Evolutionary conservation across 2,329 filamentous ascomycete genomes (phyloP), one percentile per base, ranked within the genome.

Genomic region (Thelonectria olida): DNA sequence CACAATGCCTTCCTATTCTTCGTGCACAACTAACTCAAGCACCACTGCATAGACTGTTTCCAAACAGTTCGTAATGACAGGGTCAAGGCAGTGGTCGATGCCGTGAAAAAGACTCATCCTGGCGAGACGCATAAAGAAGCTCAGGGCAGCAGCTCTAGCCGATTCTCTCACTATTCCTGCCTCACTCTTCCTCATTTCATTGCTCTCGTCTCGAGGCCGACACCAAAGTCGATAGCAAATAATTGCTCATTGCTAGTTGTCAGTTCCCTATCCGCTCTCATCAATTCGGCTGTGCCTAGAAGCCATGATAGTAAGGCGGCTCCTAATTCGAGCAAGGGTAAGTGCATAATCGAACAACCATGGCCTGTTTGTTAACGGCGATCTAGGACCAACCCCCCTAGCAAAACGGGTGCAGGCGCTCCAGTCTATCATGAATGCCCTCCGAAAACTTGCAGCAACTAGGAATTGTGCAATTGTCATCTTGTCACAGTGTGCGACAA

Each of bases 401-500:
- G 72, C 77, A 9, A 82, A 81, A 66, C 78, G 84, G 36, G 73
- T 83, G 12, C 85, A 84, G 71, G 82, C 81, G 54, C 77, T 90
- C 7, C 85, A 89, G 68, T 82, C 81, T 58, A 83, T 97, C 25
- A 87, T 92, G 61, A 88, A 86, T 58, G 86, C 90, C 4, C 78
- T 97, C 10, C 86, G 90, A 62, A 94, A 90, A 70, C 83, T 97
- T 10, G 92, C 94, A 5, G 88, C 90, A 10, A 85, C 90, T 27
- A 85, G 87, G 65, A 85, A 92, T 69, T 82, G 94, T 53, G 91
- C 92, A 22, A 82, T 97, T 41, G 81, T 97, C 3, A 75, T 96
- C 19, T 83, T 93, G 49, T 93, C 89, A 36, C 93, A 96, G 73
- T 92, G 91, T 61, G 90, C 90, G 41, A 96, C 92, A n/a, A 91